A percentile compares a stretch with the other conserved stretches of the same genome.
phyloP scores from a whole-genome alignment of 1,139 yeast genomes.

The Scheffersomyces cryptocercus region DNA sequence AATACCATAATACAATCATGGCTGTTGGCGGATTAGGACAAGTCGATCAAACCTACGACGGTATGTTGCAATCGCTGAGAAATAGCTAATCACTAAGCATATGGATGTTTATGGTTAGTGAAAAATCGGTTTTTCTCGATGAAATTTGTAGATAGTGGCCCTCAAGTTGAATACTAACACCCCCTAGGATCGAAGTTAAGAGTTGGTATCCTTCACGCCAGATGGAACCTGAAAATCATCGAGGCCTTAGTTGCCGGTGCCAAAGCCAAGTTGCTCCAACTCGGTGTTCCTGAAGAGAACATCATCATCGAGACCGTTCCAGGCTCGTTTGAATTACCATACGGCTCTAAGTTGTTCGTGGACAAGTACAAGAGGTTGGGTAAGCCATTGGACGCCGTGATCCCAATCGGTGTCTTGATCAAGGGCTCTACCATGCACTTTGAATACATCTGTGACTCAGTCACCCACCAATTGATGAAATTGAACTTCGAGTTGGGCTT shows the following conservation, averaged over 20 bases:
- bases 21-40: constrained; percentile 81
- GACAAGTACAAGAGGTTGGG: constrained; percentile 47
- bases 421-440: constrained; percentile 98
- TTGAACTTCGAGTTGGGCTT: constrained; percentile 67
- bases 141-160: background rate
- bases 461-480: constrained; percentile 82
- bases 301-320: constrained; percentile 85
- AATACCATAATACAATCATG: constrained; percentile 38
- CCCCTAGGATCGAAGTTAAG: constrained; percentile 55
- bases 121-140: background rate
- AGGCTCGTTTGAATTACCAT: constrained; percentile 92
- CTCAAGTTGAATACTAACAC: constrained; percentile 9
- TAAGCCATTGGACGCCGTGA: constrained; percentile 74
- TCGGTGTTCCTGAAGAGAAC: constrained; percentile 76
- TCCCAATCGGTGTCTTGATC: constrained; percentile 91
- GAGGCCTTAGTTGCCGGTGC: constrained; percentile 83
- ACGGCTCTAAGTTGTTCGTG: constrained; percentile 61
- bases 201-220: constrained; percentile 88
- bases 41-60: constrained; percentile 71
- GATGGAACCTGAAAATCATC: constrained; percentile 86
- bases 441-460: constrained; percentile 92
- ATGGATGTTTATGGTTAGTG: background rate
- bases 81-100: background rate
- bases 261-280: constrained; percentile 51
- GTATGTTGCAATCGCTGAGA: constrained; percentile 23